Percentiles rank a stretch among this genome's conserved stretches.
phyloP scores from a whole-genome alignment of 306 rosid species.

The Cucurbita maxima region DNA sequence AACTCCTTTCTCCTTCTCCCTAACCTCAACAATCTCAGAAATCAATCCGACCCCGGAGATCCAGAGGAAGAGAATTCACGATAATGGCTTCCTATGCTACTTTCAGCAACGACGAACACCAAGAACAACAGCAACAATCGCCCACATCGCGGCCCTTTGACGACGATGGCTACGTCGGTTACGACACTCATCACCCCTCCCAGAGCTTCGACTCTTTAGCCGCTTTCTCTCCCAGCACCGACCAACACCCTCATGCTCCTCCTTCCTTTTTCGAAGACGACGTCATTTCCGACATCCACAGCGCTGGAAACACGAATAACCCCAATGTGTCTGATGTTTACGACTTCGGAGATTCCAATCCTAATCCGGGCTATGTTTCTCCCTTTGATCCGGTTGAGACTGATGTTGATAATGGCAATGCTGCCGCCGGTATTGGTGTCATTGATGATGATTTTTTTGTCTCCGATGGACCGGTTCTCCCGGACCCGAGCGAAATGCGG shows the following conservation, averaged over 20 bases:
- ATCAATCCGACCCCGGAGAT: neutral
- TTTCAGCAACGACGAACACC: conserved; percentile 24
- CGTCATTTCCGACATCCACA: conserved; percentile 7
- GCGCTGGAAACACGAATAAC: neutral
- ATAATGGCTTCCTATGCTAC: conserved; percentile 55
- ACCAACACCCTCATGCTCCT: conserved; percentile 10
- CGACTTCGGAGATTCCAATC: conserved; percentile 30
- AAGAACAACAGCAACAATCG: conserved; percentile 18
- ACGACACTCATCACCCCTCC: conserved; percentile 9
- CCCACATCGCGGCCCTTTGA: conserved; percentile 25
- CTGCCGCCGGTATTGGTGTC: neutral
- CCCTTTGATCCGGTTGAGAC: conserved; percentile 36
- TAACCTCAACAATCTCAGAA: neutral
- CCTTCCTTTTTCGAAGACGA: conserved; percentile 13
- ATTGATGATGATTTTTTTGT: conserved; percentile 21
- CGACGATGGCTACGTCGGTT: conserved; percentile 27
- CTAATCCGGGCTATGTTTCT: conserved; percentile 29
- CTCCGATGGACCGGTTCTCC: conserved; percentile 48
- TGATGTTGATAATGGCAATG: conserved; percentile 4
- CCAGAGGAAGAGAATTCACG: neutral
- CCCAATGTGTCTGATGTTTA: conserved; percentile 22
- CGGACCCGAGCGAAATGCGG: conserved; percentile 47
- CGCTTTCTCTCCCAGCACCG: conserved; percentile 11
- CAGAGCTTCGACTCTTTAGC: conserved; percentile 22
- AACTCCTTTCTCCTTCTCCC: neutral